Evolutionary conservation across 495 filamentous ascomycete genomes (phyloP).

Genomic region (Aspergillus cavernicola): DNA sequence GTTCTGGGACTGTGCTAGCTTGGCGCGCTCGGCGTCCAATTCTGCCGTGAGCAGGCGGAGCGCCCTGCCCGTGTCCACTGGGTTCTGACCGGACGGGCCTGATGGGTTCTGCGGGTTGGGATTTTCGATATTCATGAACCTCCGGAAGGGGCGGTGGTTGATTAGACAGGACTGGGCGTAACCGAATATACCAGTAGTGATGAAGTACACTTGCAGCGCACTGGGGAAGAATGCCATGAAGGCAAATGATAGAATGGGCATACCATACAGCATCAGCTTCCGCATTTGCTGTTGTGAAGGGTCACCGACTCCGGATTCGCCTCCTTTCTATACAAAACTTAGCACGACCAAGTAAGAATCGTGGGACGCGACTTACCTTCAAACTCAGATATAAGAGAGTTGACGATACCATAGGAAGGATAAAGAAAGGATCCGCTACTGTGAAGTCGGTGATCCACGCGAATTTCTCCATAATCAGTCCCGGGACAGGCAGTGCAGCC

Average conservation of each 20-base stretch:
- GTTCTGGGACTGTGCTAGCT: not conserved
- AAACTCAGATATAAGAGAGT: conserved; percentile 50
- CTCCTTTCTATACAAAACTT: conserved; percentile 47
- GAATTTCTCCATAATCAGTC: conserved; percentile 61
- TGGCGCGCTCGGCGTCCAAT: conserved; percentile 14
- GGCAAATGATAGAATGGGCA: conserved; percentile 59
- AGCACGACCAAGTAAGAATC: not conserved
- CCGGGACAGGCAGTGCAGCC: conserved; percentile 74
- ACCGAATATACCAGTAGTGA: conserved; percentile 51
- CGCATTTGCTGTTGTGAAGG: conserved; percentile 20
- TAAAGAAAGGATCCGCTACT: conserved; percentile 66
- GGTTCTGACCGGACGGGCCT: not conserved
- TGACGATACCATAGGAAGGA: conserved; percentile 61
- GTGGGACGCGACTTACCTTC: conserved; percentile 42
- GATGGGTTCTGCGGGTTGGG: not conserved
- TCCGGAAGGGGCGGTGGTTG: conserved; percentile 26
- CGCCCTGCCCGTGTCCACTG: conserved; percentile 1
- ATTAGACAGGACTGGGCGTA: conserved; percentile 55
- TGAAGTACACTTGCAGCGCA: conserved; percentile 70
- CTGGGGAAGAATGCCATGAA: conserved; percentile 65
- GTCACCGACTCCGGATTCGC: conserved; percentile 41
- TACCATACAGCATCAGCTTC: conserved; percentile 49
- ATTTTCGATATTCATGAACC: conserved; percentile 23
- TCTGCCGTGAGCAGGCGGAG: conserved; percentile 25
- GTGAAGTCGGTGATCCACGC: conserved; percentile 82